These are phyloP conservation scores for Cryomyces antarcticus DNA, from an alignment of 495 filamentous ascomycete genomes.

Conservation along the genomic window DNA sequence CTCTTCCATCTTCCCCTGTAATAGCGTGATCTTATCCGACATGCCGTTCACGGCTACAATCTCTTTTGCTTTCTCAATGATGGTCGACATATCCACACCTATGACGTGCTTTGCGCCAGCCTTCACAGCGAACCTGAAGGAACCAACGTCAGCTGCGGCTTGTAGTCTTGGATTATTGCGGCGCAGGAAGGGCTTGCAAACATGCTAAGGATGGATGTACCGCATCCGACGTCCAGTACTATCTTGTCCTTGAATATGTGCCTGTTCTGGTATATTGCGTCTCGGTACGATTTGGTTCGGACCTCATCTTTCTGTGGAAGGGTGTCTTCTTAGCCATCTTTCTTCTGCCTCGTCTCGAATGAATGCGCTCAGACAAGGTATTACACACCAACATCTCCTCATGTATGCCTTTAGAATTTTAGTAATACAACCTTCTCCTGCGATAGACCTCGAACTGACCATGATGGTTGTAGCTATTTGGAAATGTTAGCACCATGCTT, in stretches of 20 bases:
- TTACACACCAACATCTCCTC: conserved; percentile 90
- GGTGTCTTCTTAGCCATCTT: conserved; percentile 1
- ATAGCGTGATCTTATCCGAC: conserved; percentile 61
- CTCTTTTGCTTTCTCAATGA: conserved; percentile 83
- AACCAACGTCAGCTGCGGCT: conserved; percentile 1
- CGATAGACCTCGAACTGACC: conserved; percentile 32
- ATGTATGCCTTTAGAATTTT: conserved; percentile 50
- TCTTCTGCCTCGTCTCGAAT: neutral
- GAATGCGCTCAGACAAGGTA: neutral
- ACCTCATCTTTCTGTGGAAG: conserved; percentile 81
- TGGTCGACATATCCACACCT: conserved; percentile 91
- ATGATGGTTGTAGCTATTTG: conserved; percentile 76
- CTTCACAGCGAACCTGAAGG: conserved; percentile 76
- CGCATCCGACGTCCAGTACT: conserved; percentile 94
- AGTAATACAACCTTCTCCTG: conserved; percentile 7
- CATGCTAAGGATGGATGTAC: conserved; percentile 79
- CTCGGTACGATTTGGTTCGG: conserved; percentile 83
- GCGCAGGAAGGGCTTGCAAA: conserved; percentile 20
- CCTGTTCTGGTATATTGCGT: conserved; percentile 88
- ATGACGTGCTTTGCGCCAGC: conserved; percentile 89
- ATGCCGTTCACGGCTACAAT: conserved; percentile 80
- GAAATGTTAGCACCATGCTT: conserved; percentile 15
- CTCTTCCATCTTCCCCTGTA: conserved; percentile 95
- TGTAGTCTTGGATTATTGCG: neutral
- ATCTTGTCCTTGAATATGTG: conserved; percentile 95